Percentiles rank a stretch among this genome's conserved stretches.
Evolutionary conservation across 345 rosid genomes (phyloP).

Genomic region (Kernera saxatilis): DNA sequence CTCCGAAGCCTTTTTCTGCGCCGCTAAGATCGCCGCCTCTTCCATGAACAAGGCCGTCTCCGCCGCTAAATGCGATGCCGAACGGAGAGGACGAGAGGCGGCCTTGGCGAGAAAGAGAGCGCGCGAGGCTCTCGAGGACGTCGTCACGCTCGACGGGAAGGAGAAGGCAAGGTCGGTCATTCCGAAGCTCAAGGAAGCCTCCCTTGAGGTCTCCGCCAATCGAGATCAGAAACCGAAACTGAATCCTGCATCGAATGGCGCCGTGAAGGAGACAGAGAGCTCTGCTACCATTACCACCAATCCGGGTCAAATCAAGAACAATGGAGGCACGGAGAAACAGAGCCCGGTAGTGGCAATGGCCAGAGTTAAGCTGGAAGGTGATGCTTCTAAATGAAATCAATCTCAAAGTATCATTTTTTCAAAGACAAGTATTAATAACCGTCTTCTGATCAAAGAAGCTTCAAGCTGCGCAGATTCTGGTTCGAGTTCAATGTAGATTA

Average conservation of each 20-base stretch:
- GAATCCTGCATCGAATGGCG: constrained; percentile 11
- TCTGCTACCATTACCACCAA: neutral
- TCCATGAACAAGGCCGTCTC: constrained; percentile 54
- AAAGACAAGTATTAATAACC: neutral
- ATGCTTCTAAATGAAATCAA: neutral
- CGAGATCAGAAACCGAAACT: constrained; percentile 16
- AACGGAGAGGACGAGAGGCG: constrained; percentile 52
- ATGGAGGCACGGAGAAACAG: constrained; percentile 13
- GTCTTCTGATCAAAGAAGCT: neutral
- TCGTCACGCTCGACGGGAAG: constrained; percentile 5
- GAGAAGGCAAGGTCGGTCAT: constrained; percentile 16
- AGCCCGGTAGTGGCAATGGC: neutral
- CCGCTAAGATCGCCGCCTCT: constrained; percentile 47
- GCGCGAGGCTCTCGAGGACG: constrained; percentile 57
- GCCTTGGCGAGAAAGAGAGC: constrained; percentile 62
- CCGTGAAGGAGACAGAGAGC: constrained; percentile 11
- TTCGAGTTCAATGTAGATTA: neutral
- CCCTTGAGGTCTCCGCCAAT: constrained; percentile 3
- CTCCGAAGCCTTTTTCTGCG: constrained; percentile 47
- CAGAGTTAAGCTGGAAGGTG: constrained; percentile 22
- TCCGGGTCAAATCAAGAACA: constrained; percentile 5
- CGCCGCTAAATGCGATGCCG: constrained; percentile 41
- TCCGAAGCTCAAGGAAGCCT: constrained; percentile 11
- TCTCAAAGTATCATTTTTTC: neutral
- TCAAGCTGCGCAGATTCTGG: neutral